Conservation (phyloP, 805 yeast genomes). For the Candida insectorum region DNA sequence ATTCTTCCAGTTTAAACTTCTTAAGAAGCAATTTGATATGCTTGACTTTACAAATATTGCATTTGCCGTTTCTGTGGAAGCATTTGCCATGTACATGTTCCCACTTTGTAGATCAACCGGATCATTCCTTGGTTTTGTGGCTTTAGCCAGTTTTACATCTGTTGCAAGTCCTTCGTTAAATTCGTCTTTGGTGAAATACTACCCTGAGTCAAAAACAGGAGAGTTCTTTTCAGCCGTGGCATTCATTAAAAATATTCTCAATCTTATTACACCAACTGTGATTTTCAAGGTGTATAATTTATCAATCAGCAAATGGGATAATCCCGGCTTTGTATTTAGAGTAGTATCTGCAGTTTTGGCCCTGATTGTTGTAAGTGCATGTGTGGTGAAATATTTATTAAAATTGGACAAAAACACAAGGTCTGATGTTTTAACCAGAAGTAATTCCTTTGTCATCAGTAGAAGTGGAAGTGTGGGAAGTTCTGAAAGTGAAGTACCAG, state of each 20-base stretch:
- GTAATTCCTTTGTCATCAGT: conserved; percentile 7
- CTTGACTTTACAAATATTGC: conserved; percentile 42
- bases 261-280: conserved; percentile 47
- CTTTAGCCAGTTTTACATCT: conserved; percentile 46
- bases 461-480: conserved; percentile 3
- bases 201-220: conserved; percentile 57
- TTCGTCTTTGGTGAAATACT: conserved; percentile 58
- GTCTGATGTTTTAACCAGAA: conserved; percentile 11
- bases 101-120: conserved; percentile 25
- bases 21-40: conserved; percentile 47
- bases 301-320: conserved; percentile 21
- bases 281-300: conserved; percentile 45
- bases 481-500: background rate
- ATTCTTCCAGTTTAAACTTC: conserved; percentile 25
- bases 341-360: conserved; percentile 13
- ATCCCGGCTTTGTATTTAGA: conserved; percentile 27
- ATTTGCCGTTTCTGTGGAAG: conserved; percentile 37
- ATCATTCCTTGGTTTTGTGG: conserved; percentile 28
- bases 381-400: conserved; percentile 17
- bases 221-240: conserved; percentile 73
- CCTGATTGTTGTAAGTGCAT: conserved; percentile 4
- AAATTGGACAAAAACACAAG: conserved; percentile 11
- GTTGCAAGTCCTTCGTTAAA: conserved; percentile 56
- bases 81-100: conserved; percentile 32
- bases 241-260: conserved; percentile 48